A percentile compares a stretch with the other conserved stretches of the same genome.
These are phyloP conservation scores for Blastocystis sp. DNA, from an alignment of 352 stramenopile genomes.

Conservation along the genomic window DNA sequence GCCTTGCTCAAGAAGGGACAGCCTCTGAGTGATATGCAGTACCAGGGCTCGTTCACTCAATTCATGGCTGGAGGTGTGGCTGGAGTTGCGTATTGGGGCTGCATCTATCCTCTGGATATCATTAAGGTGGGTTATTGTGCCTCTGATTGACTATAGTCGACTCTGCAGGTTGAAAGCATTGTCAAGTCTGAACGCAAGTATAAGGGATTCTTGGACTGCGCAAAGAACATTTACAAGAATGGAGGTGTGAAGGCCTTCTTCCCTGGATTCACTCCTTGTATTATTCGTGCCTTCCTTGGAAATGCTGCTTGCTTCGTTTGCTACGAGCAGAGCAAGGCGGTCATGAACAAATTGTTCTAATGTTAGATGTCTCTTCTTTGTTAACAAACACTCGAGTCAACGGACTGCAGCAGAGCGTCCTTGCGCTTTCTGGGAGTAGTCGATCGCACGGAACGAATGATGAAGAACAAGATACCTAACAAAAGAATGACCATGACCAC, in stretches of 20 bases:
- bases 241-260: slow-evolving; percentile 58
- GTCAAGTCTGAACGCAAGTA: slow-evolving; percentile 50
- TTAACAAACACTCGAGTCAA: background rate
- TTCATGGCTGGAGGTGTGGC: slow-evolving; percentile 59
- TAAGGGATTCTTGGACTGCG: slow-evolving; percentile 57
- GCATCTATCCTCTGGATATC: slow-evolving; percentile 60
- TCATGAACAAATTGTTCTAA: slow-evolving; percentile 60
- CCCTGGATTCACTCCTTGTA: slow-evolving; percentile 53
- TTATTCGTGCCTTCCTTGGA: slow-evolving; percentile 55
- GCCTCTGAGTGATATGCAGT: slow-evolving; percentile 56
- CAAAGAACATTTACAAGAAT: slow-evolving; percentile 43
- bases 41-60: slow-evolving; percentile 51
- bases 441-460: background rate
- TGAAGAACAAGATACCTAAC: background rate
- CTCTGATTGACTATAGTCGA: background rate
- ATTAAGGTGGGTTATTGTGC: background rate
- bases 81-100: slow-evolving; percentile 33
- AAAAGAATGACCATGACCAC: background rate
- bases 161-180: slow-evolving; percentile 40
- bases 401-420: background rate
- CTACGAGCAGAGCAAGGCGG: slow-evolving; percentile 48
- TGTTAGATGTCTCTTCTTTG: background rate
- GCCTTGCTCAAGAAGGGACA: slow-evolving; percentile 12
- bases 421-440: background rate
- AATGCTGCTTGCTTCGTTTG: slow-evolving; percentile 59